Percentiles rank a stretch among this genome's conserved stretches.
Evolutionary conservation across 2,329 filamentous ascomycete species (phyloP).

Genomic region (Sordariomycetes sp.): DNA sequence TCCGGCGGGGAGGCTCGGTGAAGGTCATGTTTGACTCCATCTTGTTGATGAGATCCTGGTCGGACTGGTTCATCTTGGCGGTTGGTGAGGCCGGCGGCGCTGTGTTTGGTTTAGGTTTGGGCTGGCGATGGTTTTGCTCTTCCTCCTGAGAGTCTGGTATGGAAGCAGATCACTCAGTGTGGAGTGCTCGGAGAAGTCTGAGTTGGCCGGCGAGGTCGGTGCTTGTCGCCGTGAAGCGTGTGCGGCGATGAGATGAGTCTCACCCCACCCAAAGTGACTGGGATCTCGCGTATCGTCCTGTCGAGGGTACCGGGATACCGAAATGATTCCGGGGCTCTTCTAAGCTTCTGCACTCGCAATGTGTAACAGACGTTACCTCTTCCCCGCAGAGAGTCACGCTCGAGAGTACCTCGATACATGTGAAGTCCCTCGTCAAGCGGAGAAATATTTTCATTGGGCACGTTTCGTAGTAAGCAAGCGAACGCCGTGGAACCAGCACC

Average conservation of each 20-base stretch:
- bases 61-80: not conserved
- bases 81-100: not conserved
- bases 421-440: not conserved
- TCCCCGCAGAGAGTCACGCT: no score
- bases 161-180: not conserved
- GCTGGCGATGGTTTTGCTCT: not conserved
- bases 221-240: no score
- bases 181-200: not conserved
- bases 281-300: no score
- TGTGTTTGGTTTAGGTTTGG: not conserved
- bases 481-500: not conserved
- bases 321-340: no score
- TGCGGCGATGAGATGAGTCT: no score
- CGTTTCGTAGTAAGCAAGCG: not conserved
- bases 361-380: no score
- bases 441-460: not conserved
- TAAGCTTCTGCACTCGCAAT: no score
- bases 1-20: not conserved
- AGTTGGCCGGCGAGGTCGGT: no score
- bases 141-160: not conserved
- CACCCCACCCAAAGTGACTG: no score
- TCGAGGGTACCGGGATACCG: no score
- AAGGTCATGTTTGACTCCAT: constrained; percentile 19
- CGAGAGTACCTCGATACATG: not conserved
- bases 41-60: constrained; percentile 26